These are phyloP conservation scores for Podaxis sp. DNA, from an alignment of 768 basidiomycete species.

Conservation along the genomic window DNA sequence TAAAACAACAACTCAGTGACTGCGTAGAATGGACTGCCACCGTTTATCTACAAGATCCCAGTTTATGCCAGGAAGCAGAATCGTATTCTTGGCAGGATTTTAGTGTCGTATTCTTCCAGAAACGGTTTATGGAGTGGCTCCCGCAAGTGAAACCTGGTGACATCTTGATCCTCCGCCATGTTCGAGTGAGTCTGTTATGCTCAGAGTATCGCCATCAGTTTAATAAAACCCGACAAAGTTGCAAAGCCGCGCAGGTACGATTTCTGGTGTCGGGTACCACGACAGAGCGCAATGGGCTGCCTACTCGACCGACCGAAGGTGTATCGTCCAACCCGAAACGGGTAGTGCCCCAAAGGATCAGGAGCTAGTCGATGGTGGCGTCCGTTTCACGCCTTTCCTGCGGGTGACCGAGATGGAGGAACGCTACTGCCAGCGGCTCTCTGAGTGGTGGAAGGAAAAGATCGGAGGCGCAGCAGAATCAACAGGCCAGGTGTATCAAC, in stretches of 20 bases:
- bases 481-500: conserved; percentile 3
- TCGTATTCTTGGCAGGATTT: not conserved
- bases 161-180: not conserved
- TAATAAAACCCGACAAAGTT: not conserved
- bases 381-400: conserved; percentile 3
- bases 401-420: not conserved
- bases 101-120: conserved; percentile 2
- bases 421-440: conserved; percentile 11
- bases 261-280: conserved; percentile 7
- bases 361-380: conserved; percentile 3
- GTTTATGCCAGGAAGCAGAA: not conserved
- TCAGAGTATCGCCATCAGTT: not conserved
- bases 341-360: not conserved
- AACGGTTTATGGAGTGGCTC: conserved; percentile 7
- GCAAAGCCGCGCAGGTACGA: not conserved
- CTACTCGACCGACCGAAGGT: not conserved
- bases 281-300: conserved; percentile 4
- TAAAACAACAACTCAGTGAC: not conserved
- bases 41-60: conserved; percentile 6
- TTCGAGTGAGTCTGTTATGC: not conserved
- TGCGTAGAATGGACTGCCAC: conserved; percentile 1
- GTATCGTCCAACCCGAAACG: not conserved
- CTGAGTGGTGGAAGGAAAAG: conserved; percentile 13
- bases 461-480: not conserved
- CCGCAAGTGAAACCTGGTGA: conserved; percentile 1